Conservation (phyloP, 2,329 filamentous ascomycete genomes). For the Zasmidium citrigriseum region DNA sequence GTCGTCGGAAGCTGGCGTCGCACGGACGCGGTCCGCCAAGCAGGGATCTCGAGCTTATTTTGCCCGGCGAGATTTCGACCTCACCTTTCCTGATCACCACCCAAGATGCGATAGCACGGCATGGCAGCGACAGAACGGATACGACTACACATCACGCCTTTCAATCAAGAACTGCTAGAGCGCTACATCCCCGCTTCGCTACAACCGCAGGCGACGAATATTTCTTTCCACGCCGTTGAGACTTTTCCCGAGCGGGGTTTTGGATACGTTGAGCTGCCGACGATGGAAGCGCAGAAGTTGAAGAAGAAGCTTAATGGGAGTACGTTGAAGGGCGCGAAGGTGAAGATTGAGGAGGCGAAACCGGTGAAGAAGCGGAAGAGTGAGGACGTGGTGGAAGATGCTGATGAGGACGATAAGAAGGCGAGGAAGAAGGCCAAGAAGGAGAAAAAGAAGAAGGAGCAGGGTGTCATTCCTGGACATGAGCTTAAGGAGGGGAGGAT, state of each 20-base stretch:
- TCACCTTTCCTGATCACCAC: neutral
- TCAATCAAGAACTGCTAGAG: constrained; percentile 72
- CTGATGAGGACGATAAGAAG: constrained; percentile 46
- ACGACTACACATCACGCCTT: constrained; percentile 84
- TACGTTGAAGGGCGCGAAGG: constrained; percentile 79
- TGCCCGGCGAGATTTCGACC: too few species aligned
- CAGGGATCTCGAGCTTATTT: constrained; percentile 1
- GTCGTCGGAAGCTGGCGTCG: neutral
- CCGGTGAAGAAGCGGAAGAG: constrained; percentile 57
- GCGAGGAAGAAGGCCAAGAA: constrained; percentile 56
- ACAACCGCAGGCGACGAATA: constrained; percentile 67
- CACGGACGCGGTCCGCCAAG: neutral
- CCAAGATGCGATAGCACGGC: neutral
- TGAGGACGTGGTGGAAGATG: constrained; percentile 32
- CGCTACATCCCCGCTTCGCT: constrained; percentile 70
- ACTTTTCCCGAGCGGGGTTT: constrained; percentile 89
- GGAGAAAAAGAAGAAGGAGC: constrained; percentile 52
- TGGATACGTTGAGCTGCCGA: constrained; percentile 84
- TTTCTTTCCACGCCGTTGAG: constrained; percentile 84
- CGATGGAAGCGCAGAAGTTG: constrained; percentile 81
- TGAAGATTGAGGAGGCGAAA: constrained; percentile 79
- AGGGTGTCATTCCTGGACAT: constrained; percentile 64
- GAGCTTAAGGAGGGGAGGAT: constrained; percentile 72
- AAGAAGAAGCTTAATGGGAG: constrained; percentile 88
- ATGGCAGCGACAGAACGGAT: constrained; percentile 25